Evolutionary conservation across 768 basidiomycete species (phyloP).

Genomic region (Podaxis carcinomalis): DNA sequence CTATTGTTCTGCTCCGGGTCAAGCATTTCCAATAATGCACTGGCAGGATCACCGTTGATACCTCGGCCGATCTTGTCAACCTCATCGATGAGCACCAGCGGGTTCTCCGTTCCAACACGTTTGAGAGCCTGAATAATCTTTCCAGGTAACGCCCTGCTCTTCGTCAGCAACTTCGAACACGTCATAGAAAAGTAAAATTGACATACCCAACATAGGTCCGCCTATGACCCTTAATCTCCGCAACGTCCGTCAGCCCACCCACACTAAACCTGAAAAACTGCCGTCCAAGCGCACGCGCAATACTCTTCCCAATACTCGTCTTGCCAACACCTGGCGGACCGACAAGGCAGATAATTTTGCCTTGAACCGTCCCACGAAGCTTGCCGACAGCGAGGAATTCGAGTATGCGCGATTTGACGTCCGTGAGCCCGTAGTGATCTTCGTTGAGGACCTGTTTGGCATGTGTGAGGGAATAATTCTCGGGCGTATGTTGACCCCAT

Average conservation of each 20-base stretch:
- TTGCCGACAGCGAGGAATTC: slow-evolving; percentile 97
- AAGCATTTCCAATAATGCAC: slow-evolving; percentile 88
- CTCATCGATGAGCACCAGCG: slow-evolving; percentile 91
- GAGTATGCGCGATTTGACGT: slow-evolving; percentile 90
- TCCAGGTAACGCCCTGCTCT: slow-evolving; percentile 74
- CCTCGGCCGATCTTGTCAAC: slow-evolving; percentile 94
- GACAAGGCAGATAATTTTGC: slow-evolving; percentile 95
- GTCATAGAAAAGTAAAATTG: background rate
- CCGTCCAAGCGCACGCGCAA: slow-evolving; percentile 83
- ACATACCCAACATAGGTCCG: slow-evolving; percentile 92
- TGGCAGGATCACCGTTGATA: slow-evolving; percentile 88
- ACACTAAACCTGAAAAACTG: slow-evolving; percentile 98
- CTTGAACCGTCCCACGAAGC: slow-evolving; percentile 88
- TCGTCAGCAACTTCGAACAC: background rate
- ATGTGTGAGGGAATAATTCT: slow-evolving; percentile 86
- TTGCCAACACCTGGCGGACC: slow-evolving; percentile 98
- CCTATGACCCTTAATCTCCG: slow-evolving; percentile 98
- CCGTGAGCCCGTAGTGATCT: slow-evolving; percentile 90
- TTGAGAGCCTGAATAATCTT: slow-evolving; percentile 95
- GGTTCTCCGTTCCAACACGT: slow-evolving; percentile 91
- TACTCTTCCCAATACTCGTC: slow-evolving; percentile 93
- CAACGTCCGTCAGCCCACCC: slow-evolving; percentile 94
- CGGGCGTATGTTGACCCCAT: slow-evolving; percentile 92
- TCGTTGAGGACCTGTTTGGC: slow-evolving; percentile 85
- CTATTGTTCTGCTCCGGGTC: slow-evolving; percentile 94